Base-by-base conservation (phyloP, 139 green algal genomes). In the Chlamydomonas incerta region DNA sequence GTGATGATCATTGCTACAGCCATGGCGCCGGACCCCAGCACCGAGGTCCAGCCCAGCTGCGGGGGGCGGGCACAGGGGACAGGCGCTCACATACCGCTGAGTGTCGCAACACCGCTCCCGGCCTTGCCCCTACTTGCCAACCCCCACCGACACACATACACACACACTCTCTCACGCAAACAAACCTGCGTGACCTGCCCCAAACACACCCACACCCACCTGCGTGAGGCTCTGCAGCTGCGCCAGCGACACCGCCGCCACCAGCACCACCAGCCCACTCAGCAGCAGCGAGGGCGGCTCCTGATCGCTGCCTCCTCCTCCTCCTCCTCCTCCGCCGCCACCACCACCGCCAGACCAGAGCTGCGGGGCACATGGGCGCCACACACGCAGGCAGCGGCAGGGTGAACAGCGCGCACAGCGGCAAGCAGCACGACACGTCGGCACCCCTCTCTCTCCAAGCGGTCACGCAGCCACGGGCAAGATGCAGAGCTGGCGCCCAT, bases 41-140 rank as follows among this genome's bases (percentile, higher is more conserved):
- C n/a, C 5, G 80, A 86, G 6, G 80, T 74, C 80, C 80, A 86
- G 52, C 80, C 80, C 50, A 86, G 17, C 80, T 86, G 68, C 8
- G n/a, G n/a, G n/a, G n/a, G n/a, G n/a, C n/a, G n/a, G n/a, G n/a
- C n/a, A n/a, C n/a, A n/a, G n/a, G n/a, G n/a, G n/a, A n/a, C n/a
- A n/a, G n/a, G n/a, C n/a, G n/a, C n/a, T n/a, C n/a, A n/a, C n/a
- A n/a, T n/a, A n/a, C n/a, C n/a, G n/a, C n/a, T n/a, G n/a, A n/a
- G n/a, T n/a, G n/a, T n/a, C n/a, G n/a, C n/a, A n/a, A n/a, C n/a
- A n/a, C n/a, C n/a, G n/a, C n/a, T n/a, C n/a, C n/a, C n/a, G n/a
- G n/a, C n/a, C n/a, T n/a, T n/a, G n/a, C n/a, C n/a, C n/a, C n/a
- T n/a, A n/a, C n/a, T n/a, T n/a, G n/a, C n/a, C n/a, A n/a, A n/a